Evolutionary conservation across 257 asterid genomes (phyloP).

Genomic region (Capsicum chinense): DNA sequence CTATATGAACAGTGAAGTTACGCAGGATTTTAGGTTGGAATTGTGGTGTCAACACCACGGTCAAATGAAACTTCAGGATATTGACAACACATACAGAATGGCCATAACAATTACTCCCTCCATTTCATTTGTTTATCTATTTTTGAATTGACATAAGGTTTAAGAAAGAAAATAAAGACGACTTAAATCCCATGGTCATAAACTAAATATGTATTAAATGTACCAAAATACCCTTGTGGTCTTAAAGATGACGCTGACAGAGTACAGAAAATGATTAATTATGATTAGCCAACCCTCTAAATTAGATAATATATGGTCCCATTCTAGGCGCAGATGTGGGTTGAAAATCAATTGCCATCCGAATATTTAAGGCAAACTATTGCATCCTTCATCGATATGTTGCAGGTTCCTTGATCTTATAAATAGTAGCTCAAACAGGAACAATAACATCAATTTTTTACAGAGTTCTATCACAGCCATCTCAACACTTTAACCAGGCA

Average conservation of each 20-base stretch:
- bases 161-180: too few species aligned
- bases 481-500: constrained; percentile 11
- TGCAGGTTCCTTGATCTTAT: background rate
- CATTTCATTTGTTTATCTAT: too few species aligned
- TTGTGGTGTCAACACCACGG: background rate
- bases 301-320: background rate
- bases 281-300: background rate
- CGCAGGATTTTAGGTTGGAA: background rate
- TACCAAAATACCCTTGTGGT: too few species aligned
- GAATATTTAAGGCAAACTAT: background rate
- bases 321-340: background rate
- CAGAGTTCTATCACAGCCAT: background rate
- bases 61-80: background rate
- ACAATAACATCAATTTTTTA: background rate
- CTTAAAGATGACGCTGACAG: too few species aligned
- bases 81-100: background rate
- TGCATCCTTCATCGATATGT: background rate
- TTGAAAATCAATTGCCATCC: background rate
- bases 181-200: too few species aligned
- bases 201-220: too few species aligned
- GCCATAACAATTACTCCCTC: background rate
- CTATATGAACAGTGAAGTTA: background rate
- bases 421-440: background rate
- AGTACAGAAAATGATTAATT: background rate
- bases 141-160: too few species aligned